Evolutionary conservation across 805 yeast species (phyloP).

Genomic region (Starmerella tilneyi): DNA sequence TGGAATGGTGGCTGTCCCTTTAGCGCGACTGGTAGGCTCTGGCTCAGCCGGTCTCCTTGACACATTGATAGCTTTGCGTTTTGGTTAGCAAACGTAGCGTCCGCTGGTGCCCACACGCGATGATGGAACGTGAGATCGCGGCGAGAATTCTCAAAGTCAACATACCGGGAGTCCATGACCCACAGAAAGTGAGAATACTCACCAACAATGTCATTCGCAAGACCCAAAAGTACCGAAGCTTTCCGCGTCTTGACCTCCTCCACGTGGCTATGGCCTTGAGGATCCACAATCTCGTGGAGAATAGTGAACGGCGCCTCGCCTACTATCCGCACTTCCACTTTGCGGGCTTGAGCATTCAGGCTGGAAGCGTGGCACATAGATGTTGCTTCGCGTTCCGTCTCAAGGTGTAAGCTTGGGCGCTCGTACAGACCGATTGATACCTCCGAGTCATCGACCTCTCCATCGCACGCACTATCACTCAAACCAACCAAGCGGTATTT

Average conservation of each 20-base stretch:
- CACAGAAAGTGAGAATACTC: conserved; percentile 20
- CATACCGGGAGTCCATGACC: conserved; percentile 23
- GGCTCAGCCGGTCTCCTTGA: conserved; percentile 1
- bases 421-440: conserved; percentile 39
- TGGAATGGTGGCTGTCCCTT: conserved; percentile 19
- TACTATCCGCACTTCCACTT: conserved; percentile 2
- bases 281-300: conserved; percentile 21
- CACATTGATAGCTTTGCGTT: conserved; percentile 6
- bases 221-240: not conserved
- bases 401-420: conserved; percentile 38
- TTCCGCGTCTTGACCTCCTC: not conserved
- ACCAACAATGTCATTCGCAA: conserved; percentile 13
- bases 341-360: not conserved
- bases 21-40: conserved; percentile 9
- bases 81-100: conserved; percentile 6
- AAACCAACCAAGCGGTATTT: conserved; percentile 38
- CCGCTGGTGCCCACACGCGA: conserved; percentile 14
- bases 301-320: conserved; percentile 27
- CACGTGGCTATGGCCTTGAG: conserved; percentile 14
- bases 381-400: conserved; percentile 25
- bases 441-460: conserved; percentile 34
- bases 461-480: conserved; percentile 45
- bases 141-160: conserved; percentile 14
- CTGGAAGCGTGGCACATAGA: conserved; percentile 7
- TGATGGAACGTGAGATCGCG: conserved; percentile 11